Evolutionary conservation across 148 eudicot genomes (phyloP), one percentile per base, ranked within the genome.

Genomic region (Pouteria glomerata): DNA sequence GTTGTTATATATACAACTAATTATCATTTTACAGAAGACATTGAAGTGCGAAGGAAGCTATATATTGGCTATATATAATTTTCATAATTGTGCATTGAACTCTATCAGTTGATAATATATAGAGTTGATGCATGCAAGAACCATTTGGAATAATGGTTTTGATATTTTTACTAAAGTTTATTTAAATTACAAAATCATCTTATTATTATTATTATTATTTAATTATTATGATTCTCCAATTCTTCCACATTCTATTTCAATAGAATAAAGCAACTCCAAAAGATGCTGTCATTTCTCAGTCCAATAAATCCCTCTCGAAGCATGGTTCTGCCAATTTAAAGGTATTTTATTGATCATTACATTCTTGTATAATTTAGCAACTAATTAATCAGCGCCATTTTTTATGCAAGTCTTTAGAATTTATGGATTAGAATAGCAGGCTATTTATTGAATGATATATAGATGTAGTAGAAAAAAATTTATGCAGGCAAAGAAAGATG

Each of bases 401-500:
- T 53, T 69, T 21, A 16, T 7, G 24, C 33, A 61, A 26, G 19
- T 24, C 14, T 1, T 21, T 73, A 7, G 24, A 29, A 37, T 65
- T 78, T 44, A n/a, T 57, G 45, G 26, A 64, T 69, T 39, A 29
- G 48, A 64, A 61, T 29, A n/a, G n/a, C n/a, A n/a, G n/a, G n/a
- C 41, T 64, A 19, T 29, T 71, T 27, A 11, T 71, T 45, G 35
- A 66, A 65, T 76, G n/a, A n/a, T 29, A 42, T 63, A 11, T 47
- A 93, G 97, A 76, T 72, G 57, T 90, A 84, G 70, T 78, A 82
- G 39, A 82, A 72, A 57, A n/a, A 73, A 53, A 31, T 57, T 72
- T 58, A 33, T 77, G 42, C 58, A 51, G 16, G 42, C 41, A 57
- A 83, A 83, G 80, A 83, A 73, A 63, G 90, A 81, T 61, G 78